Evolutionary conservation across 495 filamentous ascomycete genomes (phyloP), one percentile per base, ranked within the genome.

Genomic region (Trypethelium eluteriae): DNA sequence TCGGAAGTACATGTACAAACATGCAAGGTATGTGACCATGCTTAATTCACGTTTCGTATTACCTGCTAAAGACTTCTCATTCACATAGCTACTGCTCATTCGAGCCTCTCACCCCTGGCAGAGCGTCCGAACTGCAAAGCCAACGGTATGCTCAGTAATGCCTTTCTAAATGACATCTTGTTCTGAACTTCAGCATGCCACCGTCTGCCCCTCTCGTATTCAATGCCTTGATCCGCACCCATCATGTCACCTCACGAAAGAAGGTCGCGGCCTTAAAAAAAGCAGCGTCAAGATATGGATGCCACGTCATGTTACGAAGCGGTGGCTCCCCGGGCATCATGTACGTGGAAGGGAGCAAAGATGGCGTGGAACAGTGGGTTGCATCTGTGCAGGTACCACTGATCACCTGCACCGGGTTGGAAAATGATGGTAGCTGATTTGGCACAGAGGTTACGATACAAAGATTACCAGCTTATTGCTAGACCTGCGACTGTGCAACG

Each of bases 181-280:
- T 44, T 7, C 41, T 7, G 36, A 35, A 7, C 32, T 34, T 9
- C 25, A 35, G 53, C n/a, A 59, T 59, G 53, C 62, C 64, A 32
- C 47, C 34, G 49, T 1, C 38, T 9, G 32, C 50, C n/a, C n/a
- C 6, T 12, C 65, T 62, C 5, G 36, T 72, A 7, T 76, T 68
- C 70, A 76, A 74, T 56, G 84, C 88, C 35, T 76, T 92, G 62
- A 90, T 92, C 44, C 82, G 87, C 47, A 92, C 89, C 3, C 89
- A 92, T 73, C 89, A 92, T 77, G 92, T 92, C 74, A 91, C 88
- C 36, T 91, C 88, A 10, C 88, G 89, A 59, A 90, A 89, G 66
- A 92, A 92, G 73, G 82, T 92, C 18, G 80, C 83, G 11, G 81
- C 81, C 12, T 78, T 92, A 32, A 85, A 83, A 70, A 83, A 85